These are phyloP conservation scores for Coprinopsis strossmayeri DNA, from an alignment of 768 basidiomycete species.

Conservation along the genomic window DNA sequence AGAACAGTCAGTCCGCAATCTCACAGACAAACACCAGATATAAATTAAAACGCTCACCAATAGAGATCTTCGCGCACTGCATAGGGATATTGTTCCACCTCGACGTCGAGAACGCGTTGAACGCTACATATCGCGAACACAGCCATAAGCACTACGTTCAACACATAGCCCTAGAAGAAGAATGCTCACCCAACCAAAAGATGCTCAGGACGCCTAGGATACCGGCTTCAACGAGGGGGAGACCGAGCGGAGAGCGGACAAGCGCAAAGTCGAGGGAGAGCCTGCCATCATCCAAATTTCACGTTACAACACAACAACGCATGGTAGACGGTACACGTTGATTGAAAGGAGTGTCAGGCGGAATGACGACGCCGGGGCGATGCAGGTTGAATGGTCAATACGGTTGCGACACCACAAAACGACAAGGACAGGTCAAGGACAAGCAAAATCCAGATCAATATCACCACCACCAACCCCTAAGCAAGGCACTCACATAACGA, in stretches of 20 bases:
- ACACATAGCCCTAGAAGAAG: neutral
- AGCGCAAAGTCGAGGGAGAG: slow-evolving; percentile 35
- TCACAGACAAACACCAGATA: neutral
- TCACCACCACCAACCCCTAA: too few species aligned
- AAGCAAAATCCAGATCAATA: too few species aligned
- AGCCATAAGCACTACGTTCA: neutral
- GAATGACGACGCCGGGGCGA: too few species aligned
- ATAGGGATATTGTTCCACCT: slow-evolving; percentile 46
- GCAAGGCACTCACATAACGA: slow-evolving; percentile 35
- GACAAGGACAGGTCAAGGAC: neutral
- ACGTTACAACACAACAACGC: neutral
- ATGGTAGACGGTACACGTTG: too few species aligned
- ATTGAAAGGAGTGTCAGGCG: too few species aligned
- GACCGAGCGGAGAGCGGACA: slow-evolving; percentile 35
- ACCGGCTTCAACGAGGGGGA: slow-evolving; percentile 42
- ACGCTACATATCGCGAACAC: slow-evolving; percentile 25
- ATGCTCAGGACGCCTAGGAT: slow-evolving; percentile 38
- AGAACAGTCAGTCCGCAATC: neutral
- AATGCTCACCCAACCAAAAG: slow-evolving; percentile 46
- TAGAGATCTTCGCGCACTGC: slow-evolving; percentile 41
- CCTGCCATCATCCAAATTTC: slow-evolving; percentile 24
- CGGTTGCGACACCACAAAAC: too few species aligned
- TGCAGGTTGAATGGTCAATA: too few species aligned
- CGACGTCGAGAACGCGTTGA: slow-evolving; percentile 55
- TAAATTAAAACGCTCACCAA: slow-evolving; percentile 23